Base-by-base conservation (phyloP, 768 basidiomycete genomes). In the Hirschioporus abietinus region DNA sequence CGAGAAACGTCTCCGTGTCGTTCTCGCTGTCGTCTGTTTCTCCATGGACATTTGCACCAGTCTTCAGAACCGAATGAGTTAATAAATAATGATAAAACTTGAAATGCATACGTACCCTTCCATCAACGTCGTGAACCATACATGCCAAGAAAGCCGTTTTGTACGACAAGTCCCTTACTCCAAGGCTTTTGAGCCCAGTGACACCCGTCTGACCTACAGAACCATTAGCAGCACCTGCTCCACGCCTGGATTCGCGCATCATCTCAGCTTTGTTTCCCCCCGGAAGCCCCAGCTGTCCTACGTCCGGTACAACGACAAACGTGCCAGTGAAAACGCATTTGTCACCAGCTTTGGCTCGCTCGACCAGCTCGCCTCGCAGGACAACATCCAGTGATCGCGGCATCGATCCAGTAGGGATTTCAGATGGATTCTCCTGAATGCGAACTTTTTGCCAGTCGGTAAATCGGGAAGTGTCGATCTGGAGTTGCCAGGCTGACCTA, bases 381-480 rank as follows among this genome's bases (percentile, higher is more conserved):
- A 99, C 93, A 58, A 99, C 96, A 75, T 99, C 96, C 66, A 99
- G 80, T 27, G 95, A 96, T 35, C 96, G 89, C 30, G 97, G 97
- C 97, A 99, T 99, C 2, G 91, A 93, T 1, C 97, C 97, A 0
- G 96, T 99, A 0, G 97, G 97, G 66, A 99, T 99, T 78, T 99
- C 97, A 27, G 96, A 97, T 10, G 96, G 90, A 72, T 98, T 99
- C 80, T 99, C 97, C 74, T 99, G 97, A 60, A 99, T 98, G 59
- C 97, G 89, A 62, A 99, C 95, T 77, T 98, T 98, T 77, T 99
- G 97, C 97, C 97, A 99, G 75, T 99, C 97, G 0, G 94, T 93
- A 75, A 99, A 99, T 76, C 94, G 96, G 30, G 93, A 96, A 64
- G 90, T 89, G 75, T 99, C 96, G 66, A 99, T 94, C 74, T 96